Evolutionary conservation across 2,329 filamentous ascomycete genomes (phyloP), one percentile per base, ranked within the genome.

Genomic region (Aspergillus pseudotamarii): DNA sequence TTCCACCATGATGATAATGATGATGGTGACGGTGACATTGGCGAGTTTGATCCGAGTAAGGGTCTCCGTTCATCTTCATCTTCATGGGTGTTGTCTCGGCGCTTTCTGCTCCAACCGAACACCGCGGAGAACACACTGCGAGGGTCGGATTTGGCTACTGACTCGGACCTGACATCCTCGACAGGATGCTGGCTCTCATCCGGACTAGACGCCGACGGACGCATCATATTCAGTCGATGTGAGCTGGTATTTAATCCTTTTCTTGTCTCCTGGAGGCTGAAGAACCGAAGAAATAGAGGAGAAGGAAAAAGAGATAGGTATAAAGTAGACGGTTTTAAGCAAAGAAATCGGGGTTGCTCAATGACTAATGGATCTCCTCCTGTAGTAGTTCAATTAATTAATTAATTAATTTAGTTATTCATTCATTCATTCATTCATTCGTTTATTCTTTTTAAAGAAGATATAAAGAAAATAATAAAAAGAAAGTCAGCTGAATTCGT

Each of bases 1-100:
- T 57, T 72, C 73, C 72, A 63, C 73, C 74, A 55, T 61, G 72
- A 57, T 57, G 71, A 60, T 63, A 70, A 54, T 60, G 71, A 48
- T 19, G 16, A 54, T 60, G 70, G 51, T 60, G 71, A 51, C 63
- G 70, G 51, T 60, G 71, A 50, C 12, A 48, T 14, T 11, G 58
- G 45, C 19, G 56, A 28, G 4, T 56, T 34, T 9, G 54, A 46
- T 10, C 45, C 54, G 45, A 64, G 38, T 19, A 64, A 56, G 28
- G 62, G 62, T 19, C 26, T 53, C 14, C 26, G 54, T 16, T 61
- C 59, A 23, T 57, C 59, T 11, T 67, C 38, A 41, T 9, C 8
- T 41, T 41, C 67, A 23, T 63, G 38, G 43, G 45, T 38, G 43
- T 12, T 45, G 28, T 28, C 16, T 41, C 6, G 50, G 16, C 23